These are phyloP conservation scores for Diaporthe longicolla DNA, from an alignment of 2,329 filamentous ascomycete species.

Conservation along the genomic window DNA sequence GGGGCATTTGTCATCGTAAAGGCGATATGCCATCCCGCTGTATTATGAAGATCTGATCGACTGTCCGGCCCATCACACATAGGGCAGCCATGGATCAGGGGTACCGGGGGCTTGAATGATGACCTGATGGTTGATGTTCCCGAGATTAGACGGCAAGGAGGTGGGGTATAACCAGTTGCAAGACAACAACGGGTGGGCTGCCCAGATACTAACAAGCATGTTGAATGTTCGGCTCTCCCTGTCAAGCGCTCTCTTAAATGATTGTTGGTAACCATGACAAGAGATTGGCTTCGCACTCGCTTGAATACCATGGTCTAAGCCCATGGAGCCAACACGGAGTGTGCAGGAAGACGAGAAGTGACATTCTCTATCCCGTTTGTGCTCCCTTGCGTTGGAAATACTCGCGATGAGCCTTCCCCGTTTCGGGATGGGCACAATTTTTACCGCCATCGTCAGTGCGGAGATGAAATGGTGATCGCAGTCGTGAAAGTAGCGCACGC, in stretches of 20 bases:
- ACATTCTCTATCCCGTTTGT: neutral
- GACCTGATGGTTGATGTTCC: constrained; percentile 34
- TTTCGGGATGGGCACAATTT: constrained; percentile 1
- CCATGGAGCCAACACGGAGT: neutral
- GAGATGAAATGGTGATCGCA: neutral
- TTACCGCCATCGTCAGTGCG: neutral
- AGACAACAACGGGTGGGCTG: constrained; percentile 8
- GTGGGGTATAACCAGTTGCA: constrained; percentile 8
- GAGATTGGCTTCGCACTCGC: constrained; percentile 34
- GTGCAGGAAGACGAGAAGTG: neutral
- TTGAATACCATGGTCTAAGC: neutral
- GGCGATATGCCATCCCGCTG: neutral
- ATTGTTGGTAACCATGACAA: neutral
- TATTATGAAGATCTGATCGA: neutral
- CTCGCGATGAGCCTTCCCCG: constrained; percentile 1
- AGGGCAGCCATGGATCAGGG: constrained; percentile 29
- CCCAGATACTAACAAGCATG: constrained; percentile 21
- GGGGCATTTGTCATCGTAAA: constrained; percentile 1
- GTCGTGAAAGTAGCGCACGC: neutral
- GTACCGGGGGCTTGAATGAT: neutral
- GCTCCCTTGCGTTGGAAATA: neutral
- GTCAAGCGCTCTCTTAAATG: neutral
- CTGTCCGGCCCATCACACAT: neutral
- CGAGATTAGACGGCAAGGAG: constrained; percentile 35
- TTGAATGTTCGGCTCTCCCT: neutral